Evolutionary conservation across 768 basidiomycete genomes (phyloP), one percentile per base, ranked within the genome.

Genomic region (Naganishia vishniacii): DNA sequence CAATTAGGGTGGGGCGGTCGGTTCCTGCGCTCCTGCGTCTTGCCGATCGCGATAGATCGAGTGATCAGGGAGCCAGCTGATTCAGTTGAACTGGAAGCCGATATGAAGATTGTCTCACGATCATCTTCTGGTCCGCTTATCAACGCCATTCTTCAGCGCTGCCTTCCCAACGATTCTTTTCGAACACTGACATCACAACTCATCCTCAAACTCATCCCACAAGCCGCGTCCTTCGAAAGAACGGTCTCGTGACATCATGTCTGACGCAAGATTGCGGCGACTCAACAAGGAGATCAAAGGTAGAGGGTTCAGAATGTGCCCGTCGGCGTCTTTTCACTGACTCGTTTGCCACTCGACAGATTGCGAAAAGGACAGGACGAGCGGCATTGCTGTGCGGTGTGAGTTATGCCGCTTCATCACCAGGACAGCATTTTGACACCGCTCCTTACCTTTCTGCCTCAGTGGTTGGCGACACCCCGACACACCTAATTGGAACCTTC

Each of bases 311-410:
- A n/a, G n/a, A n/a, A n/a, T n/a, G 8, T 34, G 6, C 25, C n/a
- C 13, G 9, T 23, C 29, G 29, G 20, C 3, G 32, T n/a, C 34
- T n/a, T 40, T 20, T 6, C 16, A 7, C 20, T 40, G 41, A 20
- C n/a, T 9, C 9, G 3, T 23, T 1, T n/a, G 37, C 29, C 2
- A 13, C 25, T 13, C 8, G n/a, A 12, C 73, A 92, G 91, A 94
- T 78, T 92, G 90, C 83, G 90, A 92, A 82, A 92, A 88, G 77
- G 93, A 97, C 81, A 91, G 87, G 82, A 83, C 86, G 18, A 91
- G 91, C 28, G 84, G 84, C 64, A 90, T 97, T 79, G 82, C 78
- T 69, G 88, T 97, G 72, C 88, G 91, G 48, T 73, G 77, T 78
- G 53, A 60, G 77, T 31, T 65, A 2, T n/a, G 25, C 20, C 25